Base-by-base conservation (phyloP, 2,329 filamentous ascomycete species). In the Proliferodiscus dingleyae region DNA sequence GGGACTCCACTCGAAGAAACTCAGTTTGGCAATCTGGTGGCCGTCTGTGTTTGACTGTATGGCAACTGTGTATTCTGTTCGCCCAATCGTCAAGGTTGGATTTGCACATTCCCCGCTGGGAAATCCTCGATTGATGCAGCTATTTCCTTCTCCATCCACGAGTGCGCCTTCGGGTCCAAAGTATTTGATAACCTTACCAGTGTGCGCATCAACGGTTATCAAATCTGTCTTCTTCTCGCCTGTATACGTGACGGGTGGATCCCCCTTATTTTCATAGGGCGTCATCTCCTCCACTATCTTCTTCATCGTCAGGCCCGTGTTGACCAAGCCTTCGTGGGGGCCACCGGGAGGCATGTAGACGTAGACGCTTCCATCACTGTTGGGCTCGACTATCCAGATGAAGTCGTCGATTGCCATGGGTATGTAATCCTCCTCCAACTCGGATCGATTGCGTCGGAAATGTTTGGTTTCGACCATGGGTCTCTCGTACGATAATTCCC, bases 361-460 rank as follows among this genome's bases (percentile, higher is more conserved):
- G 62, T 93, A 97, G 32, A 98, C 77, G 58, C 80, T 83, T 3
- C 93, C 93, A 64, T 95, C 86, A 54, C 85, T 81, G 54, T 78
- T 91, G 11, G 93, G 93, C 66, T 97, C 93, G 43, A 98, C 87
- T 45, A 95, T 90, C 89, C 93, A 98, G 37, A 95, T 73, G 59
- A 89, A 93, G 60, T 95, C 86, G 60, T 95, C 88, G 55, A 93
- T 82, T 26, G 75, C 70, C 24, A 66, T 63, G 19, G 81, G 68
- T 37, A 76, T 72, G 58, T 78, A 76, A 63, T 80, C 75, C 29
- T 77, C 72, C 43, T 81, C 62, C 16, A 80, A 62, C 46, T 75
- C 63, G 22, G 85, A 85, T 45, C 72, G 74, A 64, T 89, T 87
- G 53, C 77, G 73, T 50, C 83, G 79, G 64, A 89, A 81, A 65